Evolutionary conservation across 108 stramenopile species (phyloP), one percentile per base, ranked within the genome.

Genomic region (Stephanodiscus triporus): DNA sequence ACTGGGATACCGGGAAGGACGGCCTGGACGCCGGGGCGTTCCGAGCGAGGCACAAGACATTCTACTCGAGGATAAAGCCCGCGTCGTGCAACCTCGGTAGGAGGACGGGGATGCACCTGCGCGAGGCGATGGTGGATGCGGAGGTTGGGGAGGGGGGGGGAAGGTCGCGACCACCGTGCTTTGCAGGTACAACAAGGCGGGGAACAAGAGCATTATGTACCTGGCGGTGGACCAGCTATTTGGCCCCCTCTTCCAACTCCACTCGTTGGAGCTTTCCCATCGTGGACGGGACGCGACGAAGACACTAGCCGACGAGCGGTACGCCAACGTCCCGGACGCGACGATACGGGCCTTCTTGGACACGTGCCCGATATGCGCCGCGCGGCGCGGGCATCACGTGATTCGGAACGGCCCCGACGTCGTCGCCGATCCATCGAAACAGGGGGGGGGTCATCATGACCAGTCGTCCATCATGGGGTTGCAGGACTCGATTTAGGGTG

Each of bases 281-380:
- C 80, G 73, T 11, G 73, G 74, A 47, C 45, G 80, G 22, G 80
- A 81, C 66, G 74, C 74, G 13, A 75, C 74, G 1, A 81, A 81
- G 37, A 62, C 42, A 54, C 32, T 71, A 23, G 70, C 65, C 0
- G 80, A 81, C 67, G 80, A 81, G 38, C 55, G 73, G 56, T 81
- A 81, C 68, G 80, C 80, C 26, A 81, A 81, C 38, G 67, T 81
- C 43, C 73, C 80, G 10, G 80, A 81, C 73, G 68, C 56, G 38
- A 69, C 70, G 27, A 70, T 81, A 54, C 23, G 74, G 19, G 53
- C 54, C 6, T 81, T 81, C 51, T 58, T 81, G 58, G 80, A 81
- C 54, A 68, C 73, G 5, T 81, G 80, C 49, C 80, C 80, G n/a
- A 6, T 59, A 42, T 81, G 80, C 56, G 43, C 60, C 30, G 54